phyloP scores from a whole-genome alignment of 306 rosid genomes.

The Quercus dentata region DNA sequence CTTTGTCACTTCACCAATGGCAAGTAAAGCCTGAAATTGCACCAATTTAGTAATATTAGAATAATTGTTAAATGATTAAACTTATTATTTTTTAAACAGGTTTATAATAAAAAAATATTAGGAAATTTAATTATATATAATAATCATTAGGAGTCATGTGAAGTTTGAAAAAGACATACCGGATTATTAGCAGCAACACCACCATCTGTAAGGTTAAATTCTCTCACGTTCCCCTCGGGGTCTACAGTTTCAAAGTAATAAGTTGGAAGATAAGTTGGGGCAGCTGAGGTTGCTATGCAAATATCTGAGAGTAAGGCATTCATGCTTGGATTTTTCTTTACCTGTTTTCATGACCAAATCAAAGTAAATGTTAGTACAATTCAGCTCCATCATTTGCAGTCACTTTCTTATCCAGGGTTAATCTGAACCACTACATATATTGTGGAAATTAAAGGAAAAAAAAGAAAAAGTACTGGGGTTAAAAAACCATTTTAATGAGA shows the following conservation, averaged over 20 bases:
- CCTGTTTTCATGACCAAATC: slow-evolving; percentile 10
- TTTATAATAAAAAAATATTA: not conserved
- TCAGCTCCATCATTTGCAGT: not conserved
- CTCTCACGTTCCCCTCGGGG: slow-evolving; percentile 1
- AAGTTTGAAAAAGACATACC: slow-evolving; percentile 21
- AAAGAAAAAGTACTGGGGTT: not conserved
- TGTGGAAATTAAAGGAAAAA: not conserved
- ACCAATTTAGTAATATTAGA: not conserved
- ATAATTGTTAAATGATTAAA: not conserved
- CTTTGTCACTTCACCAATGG: slow-evolving; percentile 50
- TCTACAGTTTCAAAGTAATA: slow-evolving; percentile 46
- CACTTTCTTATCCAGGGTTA: not conserved
- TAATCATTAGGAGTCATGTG: not conserved
- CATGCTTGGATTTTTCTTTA: slow-evolving; percentile 18
- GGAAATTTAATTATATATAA: not conserved
- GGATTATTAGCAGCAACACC: slow-evolving; percentile 77
- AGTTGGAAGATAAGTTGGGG: slow-evolving; percentile 77
- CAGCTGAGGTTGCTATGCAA: slow-evolving; percentile 70
- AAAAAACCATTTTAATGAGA: not conserved
- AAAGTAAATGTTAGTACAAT: not conserved
- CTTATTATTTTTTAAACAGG: too few species aligned
- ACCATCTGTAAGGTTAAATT: slow-evolving; percentile 62
- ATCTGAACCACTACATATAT: not conserved
- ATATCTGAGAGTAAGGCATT: slow-evolving; percentile 48
- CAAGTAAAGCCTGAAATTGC: slow-evolving; percentile 40